Base-by-base conservation (phyloP, 371 early-diverging fungal genomes). In the Blakeslea trispora region DNA sequence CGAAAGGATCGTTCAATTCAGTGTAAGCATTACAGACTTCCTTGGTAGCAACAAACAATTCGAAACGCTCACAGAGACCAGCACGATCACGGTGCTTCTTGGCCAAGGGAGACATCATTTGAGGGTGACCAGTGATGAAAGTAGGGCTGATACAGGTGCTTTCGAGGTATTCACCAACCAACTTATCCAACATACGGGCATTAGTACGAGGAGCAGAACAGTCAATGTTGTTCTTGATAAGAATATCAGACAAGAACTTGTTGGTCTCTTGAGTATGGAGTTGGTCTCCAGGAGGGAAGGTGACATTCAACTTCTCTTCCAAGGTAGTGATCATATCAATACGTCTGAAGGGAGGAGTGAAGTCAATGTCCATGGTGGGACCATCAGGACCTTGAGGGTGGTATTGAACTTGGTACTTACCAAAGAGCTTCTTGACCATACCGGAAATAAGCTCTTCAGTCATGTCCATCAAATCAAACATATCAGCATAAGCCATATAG, bases 401-500 rank as follows among this genome's bases (percentile, higher is more conserved):
- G 85, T 97, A 99, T 63, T 84, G 79, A 59, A 99, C 81, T 79
- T 90, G 89, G 82, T 91, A 90, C 31, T 78, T 80, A 52, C 97
- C 97, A 61, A 89, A 92, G 55, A 99, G 71, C 47, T 84, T 69
- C 84, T 89, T 87, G 71, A 97, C 99, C 93, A 98, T 89, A 54
- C 93, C 91, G 49, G 89, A 87, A 7, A 99, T 45, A 55, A 99
- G 71, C 22, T 88, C 79, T 77, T 99, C 99, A 59, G 98, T 97
- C 72, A 99, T 89, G 39, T 93, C 83, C 91, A 99, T 93, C 56
- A 99, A 71, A 72, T 99, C 99, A 64, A 91, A 84, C 81, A 95
- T 88, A 81, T 99, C 99, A 37, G 99, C 98, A 77, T 99, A 99
- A 14, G 99, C 99, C 98, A 96, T 95, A 83, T 99, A 99, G 81